phyloP scores from a whole-genome alignment of 2,329 filamentous ascomycete species.

The Septoria linicola region DNA sequence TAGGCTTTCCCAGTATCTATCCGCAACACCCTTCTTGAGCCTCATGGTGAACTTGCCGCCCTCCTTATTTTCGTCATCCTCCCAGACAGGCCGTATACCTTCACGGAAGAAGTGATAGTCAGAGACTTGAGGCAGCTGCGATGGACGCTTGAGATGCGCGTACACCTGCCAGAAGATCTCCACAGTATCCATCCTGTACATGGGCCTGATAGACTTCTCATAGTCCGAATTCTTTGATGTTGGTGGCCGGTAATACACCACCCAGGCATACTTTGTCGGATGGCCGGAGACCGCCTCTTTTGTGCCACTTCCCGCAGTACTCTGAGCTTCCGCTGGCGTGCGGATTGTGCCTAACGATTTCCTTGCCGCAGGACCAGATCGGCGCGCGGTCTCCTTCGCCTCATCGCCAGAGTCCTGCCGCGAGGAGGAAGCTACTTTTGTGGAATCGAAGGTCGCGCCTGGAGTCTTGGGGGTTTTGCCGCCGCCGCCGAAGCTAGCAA shows the following conservation, averaged over 20 bases:
- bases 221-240: conserved; percentile 98
- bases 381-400: conserved; percentile 30
- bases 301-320: conserved; percentile 38
- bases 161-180: conserved; percentile 94
- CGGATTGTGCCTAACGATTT: conserved; percentile 31
- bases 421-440: conserved; percentile 58
- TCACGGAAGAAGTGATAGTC: conserved; percentile 99
- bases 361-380: conserved; percentile 26
- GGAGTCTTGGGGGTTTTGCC: conserved; percentile 77
- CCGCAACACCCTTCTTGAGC: conserved; percentile 94
- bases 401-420: conserved; percentile 60
- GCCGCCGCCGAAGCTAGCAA: conserved; percentile 77
- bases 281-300: conserved; percentile 1
- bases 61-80: conserved; percentile 93
- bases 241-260: conserved; percentile 95
- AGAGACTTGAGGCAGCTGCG: conserved; percentile 81
- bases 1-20: conserved; percentile 95
- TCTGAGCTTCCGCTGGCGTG: conserved; percentile 35
- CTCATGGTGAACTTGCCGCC: conserved; percentile 98
- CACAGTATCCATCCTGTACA: conserved; percentile 76
- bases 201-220: conserved; percentile 88
- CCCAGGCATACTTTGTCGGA: conserved; percentile 83
- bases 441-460: conserved; percentile 76
- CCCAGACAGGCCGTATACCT: conserved; percentile 95
- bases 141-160: conserved; percentile 84